Percentiles rank a stretch among this genome's conserved stretches.
Evolutionary conservation across 2,329 filamentous ascomycete genomes (phyloP).

Genomic region (Fusarium pseudoanthophilum): DNA sequence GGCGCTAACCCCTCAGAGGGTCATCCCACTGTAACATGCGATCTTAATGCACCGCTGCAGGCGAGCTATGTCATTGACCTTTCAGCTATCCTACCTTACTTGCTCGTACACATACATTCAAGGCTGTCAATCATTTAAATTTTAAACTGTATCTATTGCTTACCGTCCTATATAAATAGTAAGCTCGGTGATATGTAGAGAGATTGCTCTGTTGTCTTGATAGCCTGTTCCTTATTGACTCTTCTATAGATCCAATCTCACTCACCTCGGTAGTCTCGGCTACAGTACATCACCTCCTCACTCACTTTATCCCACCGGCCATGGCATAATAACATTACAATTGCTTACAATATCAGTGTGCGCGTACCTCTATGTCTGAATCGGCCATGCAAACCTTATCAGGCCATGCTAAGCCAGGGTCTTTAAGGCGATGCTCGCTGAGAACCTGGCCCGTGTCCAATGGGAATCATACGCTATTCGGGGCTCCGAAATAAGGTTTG

Average conservation of each 20-base stretch:
- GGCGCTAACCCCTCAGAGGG: not conserved
- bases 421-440: not conserved
- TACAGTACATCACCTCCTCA: not conserved
- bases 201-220: not conserved
- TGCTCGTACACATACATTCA: not conserved
- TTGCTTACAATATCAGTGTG: constrained; percentile 11
- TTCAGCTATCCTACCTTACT: not conserved
- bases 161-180: fast-evolving
- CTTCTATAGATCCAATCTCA: not conserved
- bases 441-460: not conserved
- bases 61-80: not conserved
- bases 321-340: not conserved
- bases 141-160: fast-evolving
- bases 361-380: not conserved
- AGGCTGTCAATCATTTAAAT: not conserved
- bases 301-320: constrained; percentile 1
- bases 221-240: not conserved
- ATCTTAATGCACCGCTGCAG: not conserved
- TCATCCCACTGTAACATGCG: not conserved
- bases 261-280: constrained; percentile 16
- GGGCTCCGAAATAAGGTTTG: constrained; percentile 10
- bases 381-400: not conserved
- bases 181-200: not conserved
- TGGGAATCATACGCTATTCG: not conserved
- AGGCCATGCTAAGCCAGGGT: not conserved